phyloP scores from a whole-genome alignment of 1,284 basidiomycete species.

The Tilletia walkeri region DNA sequence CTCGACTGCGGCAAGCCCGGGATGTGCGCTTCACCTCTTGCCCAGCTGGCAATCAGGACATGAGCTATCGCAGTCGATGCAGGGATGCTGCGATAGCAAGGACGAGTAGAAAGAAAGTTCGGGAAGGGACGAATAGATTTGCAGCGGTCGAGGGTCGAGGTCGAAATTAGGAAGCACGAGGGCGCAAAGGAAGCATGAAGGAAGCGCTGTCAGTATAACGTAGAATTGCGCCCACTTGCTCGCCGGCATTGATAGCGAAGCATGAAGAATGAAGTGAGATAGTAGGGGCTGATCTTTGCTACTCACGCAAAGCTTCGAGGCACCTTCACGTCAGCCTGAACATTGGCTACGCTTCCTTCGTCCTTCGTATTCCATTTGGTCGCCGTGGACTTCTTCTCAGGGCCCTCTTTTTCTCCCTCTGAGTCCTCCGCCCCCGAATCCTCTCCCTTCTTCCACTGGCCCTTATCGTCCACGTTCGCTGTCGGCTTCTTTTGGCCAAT shows the following conservation, averaged over 20 bases:
- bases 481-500: conserved; percentile 36
- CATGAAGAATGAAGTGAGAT: neutral
- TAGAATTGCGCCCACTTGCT: no score
- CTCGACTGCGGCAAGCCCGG: conserved; percentile 16
- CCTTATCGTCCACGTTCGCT: conserved; percentile 24
- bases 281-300: no score
- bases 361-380: conserved; percentile 25
- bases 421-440: neutral
- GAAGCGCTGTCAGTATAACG: no score
- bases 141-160: neutral
- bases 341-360: conserved; percentile 27
- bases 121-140: conserved; percentile 63
- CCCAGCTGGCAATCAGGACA: conserved; percentile 69
- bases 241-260: no score
- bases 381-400: neutral
- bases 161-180: no score
- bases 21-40: conserved; percentile 58
- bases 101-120: neutral
- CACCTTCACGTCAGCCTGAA: neutral
- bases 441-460: conserved; percentile 51
- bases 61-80: conserved; percentile 68
- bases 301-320: conserved; percentile 12
- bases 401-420: neutral
- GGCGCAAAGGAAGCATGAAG: no score
- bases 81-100: conserved; percentile 25